These are phyloP conservation scores for Mycena amicta DNA, from an alignment of 768 basidiomycete species.

Conservation along the genomic window DNA sequence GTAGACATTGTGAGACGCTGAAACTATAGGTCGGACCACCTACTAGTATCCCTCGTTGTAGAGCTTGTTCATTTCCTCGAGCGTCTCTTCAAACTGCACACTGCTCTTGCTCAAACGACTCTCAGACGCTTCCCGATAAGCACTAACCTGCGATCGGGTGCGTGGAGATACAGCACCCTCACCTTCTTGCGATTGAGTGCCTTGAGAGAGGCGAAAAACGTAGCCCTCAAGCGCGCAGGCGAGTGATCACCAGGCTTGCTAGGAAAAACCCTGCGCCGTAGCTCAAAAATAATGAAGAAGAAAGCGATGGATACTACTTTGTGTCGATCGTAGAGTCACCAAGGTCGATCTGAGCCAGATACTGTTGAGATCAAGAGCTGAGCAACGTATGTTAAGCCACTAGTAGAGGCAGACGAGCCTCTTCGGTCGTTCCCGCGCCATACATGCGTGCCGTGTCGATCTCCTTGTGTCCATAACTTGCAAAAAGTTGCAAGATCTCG, in stretches of 20 bases:
- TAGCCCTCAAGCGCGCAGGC: constrained; percentile 38
- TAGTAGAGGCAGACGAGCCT: too few relatives aligned
- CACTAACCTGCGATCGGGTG: constrained; percentile 42
- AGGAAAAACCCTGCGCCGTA: constrained; percentile 42
- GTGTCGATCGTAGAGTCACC: constrained; percentile 47
- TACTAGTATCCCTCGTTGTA: constrained; percentile 50
- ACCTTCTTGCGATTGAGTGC: constrained; percentile 41
- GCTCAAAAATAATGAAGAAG: not conserved
- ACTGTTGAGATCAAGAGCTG: too few relatives aligned
- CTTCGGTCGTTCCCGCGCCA: constrained; percentile 51
- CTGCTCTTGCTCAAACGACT: constrained; percentile 13
- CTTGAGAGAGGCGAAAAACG: constrained; percentile 41
- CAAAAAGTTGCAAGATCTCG: constrained; percentile 48
- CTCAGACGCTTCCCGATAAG: not conserved
- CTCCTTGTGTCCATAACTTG: constrained; percentile 43
- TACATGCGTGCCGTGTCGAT: constrained; percentile 55
- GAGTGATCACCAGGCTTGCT: constrained; percentile 44
- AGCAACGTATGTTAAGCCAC: too few relatives aligned
- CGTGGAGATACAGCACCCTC: constrained; percentile 51
- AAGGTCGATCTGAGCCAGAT: constrained; percentile 44
- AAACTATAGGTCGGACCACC: constrained; percentile 16
- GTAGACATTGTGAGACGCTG: not conserved
- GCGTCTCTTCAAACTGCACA: constrained; percentile 51
- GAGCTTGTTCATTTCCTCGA: constrained; percentile 43
- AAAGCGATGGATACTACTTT: constrained; percentile 35